Conservation (phyloP, 1,284 basidiomycete species). For the Wallemia mellicola region DNA sequence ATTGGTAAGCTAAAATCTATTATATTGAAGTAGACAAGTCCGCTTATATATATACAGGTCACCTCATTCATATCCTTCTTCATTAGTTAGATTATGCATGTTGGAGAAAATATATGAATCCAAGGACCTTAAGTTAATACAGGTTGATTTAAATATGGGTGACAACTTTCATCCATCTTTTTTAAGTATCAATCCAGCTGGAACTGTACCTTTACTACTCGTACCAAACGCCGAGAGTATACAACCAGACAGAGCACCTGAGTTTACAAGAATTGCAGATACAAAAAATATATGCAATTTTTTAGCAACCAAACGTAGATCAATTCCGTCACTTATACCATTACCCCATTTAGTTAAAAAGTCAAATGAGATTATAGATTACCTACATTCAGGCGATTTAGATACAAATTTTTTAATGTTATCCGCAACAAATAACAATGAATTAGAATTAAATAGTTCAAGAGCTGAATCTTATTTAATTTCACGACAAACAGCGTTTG, state of each 20-base stretch:
- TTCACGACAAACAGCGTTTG: neutral
- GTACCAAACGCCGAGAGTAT: neutral
- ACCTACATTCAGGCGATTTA: neutral
- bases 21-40: no score
- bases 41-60: no score
- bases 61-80: neutral
- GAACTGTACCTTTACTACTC: neutral
- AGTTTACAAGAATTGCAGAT: neutral
- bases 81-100: neutral
- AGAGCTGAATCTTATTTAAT: neutral
- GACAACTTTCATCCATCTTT: conserved; percentile 1
- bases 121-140: neutral
- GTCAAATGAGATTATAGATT: neutral
- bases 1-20: no score
- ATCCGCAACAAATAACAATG: neutral
- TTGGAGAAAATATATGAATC: neutral
- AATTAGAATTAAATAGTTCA: neutral
- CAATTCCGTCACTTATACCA: neutral
- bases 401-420: neutral
- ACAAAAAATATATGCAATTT: neutral
- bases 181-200: neutral
- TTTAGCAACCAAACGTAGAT: neutral
- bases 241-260: neutral
- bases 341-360: neutral
- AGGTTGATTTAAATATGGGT: neutral